Evolutionary conservation across 768 basidiomycete genomes (phyloP).

Genomic region (Strobilomyces dryophilus): DNA sequence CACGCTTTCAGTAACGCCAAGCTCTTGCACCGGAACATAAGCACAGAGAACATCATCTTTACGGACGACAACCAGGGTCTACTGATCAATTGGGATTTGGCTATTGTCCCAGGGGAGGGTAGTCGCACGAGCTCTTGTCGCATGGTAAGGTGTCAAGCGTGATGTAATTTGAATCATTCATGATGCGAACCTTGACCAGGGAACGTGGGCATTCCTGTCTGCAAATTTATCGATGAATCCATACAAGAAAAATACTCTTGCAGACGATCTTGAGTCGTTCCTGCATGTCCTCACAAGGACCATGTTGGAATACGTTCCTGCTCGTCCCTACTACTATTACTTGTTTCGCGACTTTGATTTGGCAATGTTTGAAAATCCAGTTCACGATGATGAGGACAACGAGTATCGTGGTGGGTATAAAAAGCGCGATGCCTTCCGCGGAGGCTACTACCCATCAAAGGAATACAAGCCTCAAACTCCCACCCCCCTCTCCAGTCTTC

Average conservation of each 20-base stretch:
- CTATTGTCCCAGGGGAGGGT: neutral
- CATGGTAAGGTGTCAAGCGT: neutral
- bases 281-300: constrained; percentile 10
- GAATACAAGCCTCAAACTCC: neutral
- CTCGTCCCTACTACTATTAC: no score
- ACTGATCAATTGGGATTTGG: constrained; percentile 23
- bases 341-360: no score
- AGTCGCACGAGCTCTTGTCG: neutral
- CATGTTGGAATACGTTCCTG: no score
- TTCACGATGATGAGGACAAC: neutral
- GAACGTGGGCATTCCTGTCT: constrained; percentile 8
- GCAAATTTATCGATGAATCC: constrained; percentile 14
- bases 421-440: neutral
- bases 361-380: no score
- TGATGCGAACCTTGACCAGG: neutral
- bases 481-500: neutral
- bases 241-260: constrained; percentile 16
- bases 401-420: neutral
- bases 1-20: constrained; percentile 12
- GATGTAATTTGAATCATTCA: neutral
- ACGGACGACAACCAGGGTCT: constrained; percentile 11
- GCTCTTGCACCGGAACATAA: constrained; percentile 29
- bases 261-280: constrained; percentile 34
- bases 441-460: neutral
- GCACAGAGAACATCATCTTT: constrained; percentile 24